Base-by-base conservation (phyloP, 768 basidiomycete species). In the Hydnomerulius pinastri region DNA sequence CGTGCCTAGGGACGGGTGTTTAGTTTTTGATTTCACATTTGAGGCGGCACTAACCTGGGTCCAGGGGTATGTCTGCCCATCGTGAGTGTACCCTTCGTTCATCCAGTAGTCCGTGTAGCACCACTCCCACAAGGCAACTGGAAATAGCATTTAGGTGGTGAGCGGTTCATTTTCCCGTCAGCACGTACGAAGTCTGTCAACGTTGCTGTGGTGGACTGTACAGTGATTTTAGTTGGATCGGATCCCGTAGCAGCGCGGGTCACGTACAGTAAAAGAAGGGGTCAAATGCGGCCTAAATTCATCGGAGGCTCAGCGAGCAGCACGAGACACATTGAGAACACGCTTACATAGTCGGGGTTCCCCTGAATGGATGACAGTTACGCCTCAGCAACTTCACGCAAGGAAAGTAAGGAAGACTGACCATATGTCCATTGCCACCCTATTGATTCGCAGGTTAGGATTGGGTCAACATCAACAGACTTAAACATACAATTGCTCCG, bases 61-160 rank as follows among this genome's bases (percentile, higher is more conserved):
- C 65, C 62, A 65, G 23, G 44, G 43, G 9, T 57, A 50, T 35
- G 48, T 37, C 13, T 27, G 27, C 6, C 45, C 53, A 8, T 57
- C 50, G 6, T 57, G 5, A 0, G 17, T 49, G 35, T 60, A 67
- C 15, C 66, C 66, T 4, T 39, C 18, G 15, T 45, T 53, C 66
- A 66, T 65, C 65, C 66, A 68, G 30, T 65, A 63, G 5, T 61
- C 48, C 2, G 50, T 41, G 46, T 66, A 66, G 43, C 55, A 63
- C 61, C 66, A 66, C 17, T 66, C 65, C 65, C 65, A 66, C 43
- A 66, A 42, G 8, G 65, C 66, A 23, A 55, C 65, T 66, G 29
- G 7, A 17, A 35, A 15, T 10, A 20, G 27, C 23, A 17, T 36
- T 48, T 6, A 62, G 32, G 8, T n/a, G 18, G 12, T 6, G 23